phyloP scores from a whole-genome alignment of 164 flowering plant species.

The Umbilicus rupestris region DNA sequence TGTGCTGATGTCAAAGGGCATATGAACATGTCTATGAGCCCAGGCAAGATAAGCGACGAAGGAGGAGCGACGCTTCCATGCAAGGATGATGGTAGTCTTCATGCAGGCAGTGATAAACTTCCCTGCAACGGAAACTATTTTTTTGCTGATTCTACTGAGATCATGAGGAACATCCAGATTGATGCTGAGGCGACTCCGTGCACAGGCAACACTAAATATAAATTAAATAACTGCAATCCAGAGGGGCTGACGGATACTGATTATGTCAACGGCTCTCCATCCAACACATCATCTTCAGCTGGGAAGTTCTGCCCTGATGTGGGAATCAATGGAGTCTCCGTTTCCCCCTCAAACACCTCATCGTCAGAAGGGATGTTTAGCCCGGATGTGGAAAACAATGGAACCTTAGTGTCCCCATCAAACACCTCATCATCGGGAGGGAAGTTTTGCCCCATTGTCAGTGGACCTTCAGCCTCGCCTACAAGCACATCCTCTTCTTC shows the following conservation, averaged over 20 bases:
- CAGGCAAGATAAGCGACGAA: not conserved
- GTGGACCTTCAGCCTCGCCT: not conserved
- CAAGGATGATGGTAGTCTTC: not conserved
- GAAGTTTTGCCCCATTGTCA: not conserved
- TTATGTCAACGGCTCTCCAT: not conserved
- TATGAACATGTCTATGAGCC: not conserved
- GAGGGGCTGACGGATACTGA: not conserved
- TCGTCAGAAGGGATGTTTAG: not conserved
- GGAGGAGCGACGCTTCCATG: not conserved
- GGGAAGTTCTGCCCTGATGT: not conserved
- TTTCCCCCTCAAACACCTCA: not conserved
- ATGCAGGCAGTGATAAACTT: not conserved
- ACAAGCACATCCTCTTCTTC: not conserved
- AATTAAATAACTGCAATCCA: not conserved
- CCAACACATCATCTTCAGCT: not conserved
- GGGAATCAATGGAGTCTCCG: not conserved
- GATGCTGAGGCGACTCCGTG: not conserved
- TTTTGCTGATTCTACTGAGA: slow-evolving; percentile 4
- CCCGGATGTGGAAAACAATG: not conserved
- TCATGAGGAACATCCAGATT: not conserved
- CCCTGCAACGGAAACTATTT: slow-evolving; percentile 5
- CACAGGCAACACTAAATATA: not conserved
- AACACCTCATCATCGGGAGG: not conserved
- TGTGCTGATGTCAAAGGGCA: not conserved
- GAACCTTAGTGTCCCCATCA: not conserved